phyloP scores from a whole-genome alignment of 2,329 filamentous ascomycete genomes.

The Colletotrichum filicis region DNA sequence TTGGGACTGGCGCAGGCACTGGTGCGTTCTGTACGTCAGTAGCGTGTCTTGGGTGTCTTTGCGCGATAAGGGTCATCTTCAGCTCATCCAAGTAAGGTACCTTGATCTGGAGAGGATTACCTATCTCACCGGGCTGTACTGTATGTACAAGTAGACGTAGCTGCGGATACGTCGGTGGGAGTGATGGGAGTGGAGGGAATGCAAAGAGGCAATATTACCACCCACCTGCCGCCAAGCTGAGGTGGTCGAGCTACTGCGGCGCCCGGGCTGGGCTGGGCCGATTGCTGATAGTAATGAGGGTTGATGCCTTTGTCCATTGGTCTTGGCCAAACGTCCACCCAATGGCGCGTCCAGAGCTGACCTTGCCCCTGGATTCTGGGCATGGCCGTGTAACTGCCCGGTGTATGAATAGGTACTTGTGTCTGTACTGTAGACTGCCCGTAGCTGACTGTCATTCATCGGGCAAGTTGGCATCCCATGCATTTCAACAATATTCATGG shows the following conservation, averaged over 20 bases:
- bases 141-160: too few relatives aligned
- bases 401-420: background rate
- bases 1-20: constrained; percentile 9
- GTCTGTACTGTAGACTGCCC: too few relatives aligned
- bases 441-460: background rate
- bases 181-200: too few relatives aligned
- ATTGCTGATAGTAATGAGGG: background rate
- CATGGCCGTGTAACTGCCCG: background rate
- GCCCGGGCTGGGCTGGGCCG: background rate
- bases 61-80: constrained; percentile 6
- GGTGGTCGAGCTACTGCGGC: background rate
- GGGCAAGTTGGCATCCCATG: background rate
- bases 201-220: constrained; percentile 16
- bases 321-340: constrained; percentile 21
- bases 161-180: background rate
- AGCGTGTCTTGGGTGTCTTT: background rate
- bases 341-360: background rate
- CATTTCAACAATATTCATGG: too few relatives aligned
- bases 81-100: background rate
- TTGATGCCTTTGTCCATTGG: constrained; percentile 19
- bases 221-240: constrained; percentile 6
- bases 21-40: background rate
- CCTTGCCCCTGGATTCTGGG: background rate
- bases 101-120: background rate
- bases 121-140: background rate